phyloP scores from a whole-genome alignment of 495 filamentous ascomycete species.

The Xylaria acuta region DNA sequence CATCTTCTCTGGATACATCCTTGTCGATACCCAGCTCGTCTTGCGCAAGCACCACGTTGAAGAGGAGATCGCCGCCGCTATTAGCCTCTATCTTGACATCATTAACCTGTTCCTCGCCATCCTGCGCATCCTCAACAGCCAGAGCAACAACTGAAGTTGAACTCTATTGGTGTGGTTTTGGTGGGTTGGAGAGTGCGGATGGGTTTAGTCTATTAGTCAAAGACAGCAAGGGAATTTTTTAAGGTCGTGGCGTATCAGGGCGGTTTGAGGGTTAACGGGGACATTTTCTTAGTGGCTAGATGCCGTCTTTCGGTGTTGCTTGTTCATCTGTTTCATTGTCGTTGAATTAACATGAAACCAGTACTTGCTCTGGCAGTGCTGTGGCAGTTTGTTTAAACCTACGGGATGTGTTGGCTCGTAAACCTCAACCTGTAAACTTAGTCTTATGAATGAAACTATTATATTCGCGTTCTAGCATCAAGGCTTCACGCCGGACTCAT shows the following conservation, averaged over 20 bases:
- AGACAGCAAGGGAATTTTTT: neutral
- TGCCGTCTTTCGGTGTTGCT: neutral
- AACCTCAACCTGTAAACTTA: neutral
- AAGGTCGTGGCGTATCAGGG: neutral
- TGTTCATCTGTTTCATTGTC: neutral
- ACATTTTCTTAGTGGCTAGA: neutral
- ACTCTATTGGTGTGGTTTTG: neutral
- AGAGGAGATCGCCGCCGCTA: slow-evolving; percentile 97
- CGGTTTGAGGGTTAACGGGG: neutral
- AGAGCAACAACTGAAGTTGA: slow-evolving; percentile 75
- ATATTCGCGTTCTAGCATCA: neutral
- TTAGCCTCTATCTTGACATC: slow-evolving; percentile 94
- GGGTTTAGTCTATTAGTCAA: neutral
- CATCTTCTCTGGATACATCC: slow-evolving; percentile 90
- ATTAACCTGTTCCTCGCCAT: slow-evolving; percentile 97
- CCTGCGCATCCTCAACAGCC: slow-evolving; percentile 86
- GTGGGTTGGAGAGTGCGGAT: neutral
- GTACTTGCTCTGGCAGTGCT: neutral
- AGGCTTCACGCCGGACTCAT: neutral
- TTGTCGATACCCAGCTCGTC: slow-evolving; percentile 95
- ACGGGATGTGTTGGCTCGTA: neutral
- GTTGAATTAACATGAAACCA: neutral
- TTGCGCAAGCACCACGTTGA: slow-evolving; percentile 96
- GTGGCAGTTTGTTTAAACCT: neutral
- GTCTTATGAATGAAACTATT: neutral